A percentile compares a stretch with the other conserved stretches of the same genome.
phyloP scores from a whole-genome alignment of 495 filamentous ascomycete genomes.

The Barbatosphaeria neglecta region DNA sequence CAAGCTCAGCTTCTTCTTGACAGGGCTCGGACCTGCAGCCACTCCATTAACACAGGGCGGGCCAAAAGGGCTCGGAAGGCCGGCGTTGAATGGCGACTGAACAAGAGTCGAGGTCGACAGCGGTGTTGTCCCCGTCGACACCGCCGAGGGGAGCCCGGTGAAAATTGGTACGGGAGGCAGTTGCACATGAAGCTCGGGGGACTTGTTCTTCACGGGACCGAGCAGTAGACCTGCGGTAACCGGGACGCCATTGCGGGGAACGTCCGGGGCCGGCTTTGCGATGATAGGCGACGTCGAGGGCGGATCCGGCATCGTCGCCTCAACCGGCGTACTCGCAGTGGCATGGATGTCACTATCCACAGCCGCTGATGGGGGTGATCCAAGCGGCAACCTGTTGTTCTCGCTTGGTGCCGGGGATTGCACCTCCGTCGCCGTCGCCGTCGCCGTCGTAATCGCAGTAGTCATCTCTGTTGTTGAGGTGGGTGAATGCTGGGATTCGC shows the following conservation, averaged over 20 bases:
- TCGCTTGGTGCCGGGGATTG: slow-evolving; percentile 16
- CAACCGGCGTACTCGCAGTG: neutral
- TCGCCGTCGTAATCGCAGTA: too few relatives aligned
- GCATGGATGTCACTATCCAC: neutral
- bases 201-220: slow-evolving; percentile 18
- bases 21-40: slow-evolving; percentile 44
- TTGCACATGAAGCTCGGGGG: slow-evolving; percentile 38
- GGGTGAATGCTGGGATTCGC: slow-evolving; percentile 5
- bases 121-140: slow-evolving; percentile 28
- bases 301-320: slow-evolving; percentile 14
- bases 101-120: slow-evolving; percentile 29
- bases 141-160: slow-evolving; percentile 12
- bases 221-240: neutral
- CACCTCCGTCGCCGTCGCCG: slow-evolving; percentile 22
- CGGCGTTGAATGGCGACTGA: slow-evolving; percentile 41
- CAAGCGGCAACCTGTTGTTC: neutral
- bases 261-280: neutral
- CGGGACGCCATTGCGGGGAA: neutral
- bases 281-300: neutral
- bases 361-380: neutral
- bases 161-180: slow-evolving; percentile 35
- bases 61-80: slow-evolving; percentile 27
- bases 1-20: slow-evolving; percentile 62
- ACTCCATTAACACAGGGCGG: slow-evolving; percentile 30
- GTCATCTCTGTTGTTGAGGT: too few relatives aligned